Conservation (phyloP, 257 asterid species). For the Phtheirospermum japonicum region DNA sequence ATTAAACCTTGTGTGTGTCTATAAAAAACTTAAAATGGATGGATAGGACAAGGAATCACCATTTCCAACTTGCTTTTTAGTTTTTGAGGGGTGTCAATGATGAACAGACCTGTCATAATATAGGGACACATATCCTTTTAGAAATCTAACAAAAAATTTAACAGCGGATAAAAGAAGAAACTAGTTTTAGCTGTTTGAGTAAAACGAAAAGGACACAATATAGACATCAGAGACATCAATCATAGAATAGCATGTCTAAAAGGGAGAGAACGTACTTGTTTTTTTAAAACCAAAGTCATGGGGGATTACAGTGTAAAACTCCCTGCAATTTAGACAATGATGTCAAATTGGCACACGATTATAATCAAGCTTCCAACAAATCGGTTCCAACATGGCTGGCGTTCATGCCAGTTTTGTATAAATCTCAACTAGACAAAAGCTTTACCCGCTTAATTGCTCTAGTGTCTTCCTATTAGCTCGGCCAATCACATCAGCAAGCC, state of each 20-base stretch:
- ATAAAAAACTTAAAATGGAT: not conserved
- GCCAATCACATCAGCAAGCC: conserved; percentile 73
- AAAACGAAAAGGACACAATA: not conserved
- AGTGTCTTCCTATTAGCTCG: conserved; percentile 58
- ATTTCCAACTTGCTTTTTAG: conserved; percentile 80
- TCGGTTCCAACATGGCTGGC: conserved; percentile 9
- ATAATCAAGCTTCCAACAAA: conserved; percentile 13
- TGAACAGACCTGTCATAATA: conserved; percentile 69
- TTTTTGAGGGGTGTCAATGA: conserved; percentile 88
- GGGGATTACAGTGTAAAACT: conserved; percentile 87
- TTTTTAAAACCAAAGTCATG: conserved; percentile 88
- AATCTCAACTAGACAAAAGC: conserved; percentile 12
- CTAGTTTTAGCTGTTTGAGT: not conserved
- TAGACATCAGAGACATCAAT: conserved; percentile 8
- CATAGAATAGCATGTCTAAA: conserved; percentile 18
- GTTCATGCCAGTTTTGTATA: not conserved
- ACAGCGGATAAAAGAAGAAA: not conserved
- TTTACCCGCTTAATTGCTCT: conserved; percentile 81
- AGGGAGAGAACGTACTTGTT: conserved; percentile 60
- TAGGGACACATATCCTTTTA: not conserved
- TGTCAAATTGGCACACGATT: conserved; percentile 19
- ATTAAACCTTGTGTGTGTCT: conserved; percentile 16
- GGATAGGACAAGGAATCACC: conserved; percentile 48
- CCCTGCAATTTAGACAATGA: conserved; percentile 52
- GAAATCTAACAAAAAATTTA: not conserved